These are phyloP conservation scores for Bisporella sp. DNA, from an alignment of 2,329 filamentous ascomycete genomes.

Conservation along the genomic window DNA sequence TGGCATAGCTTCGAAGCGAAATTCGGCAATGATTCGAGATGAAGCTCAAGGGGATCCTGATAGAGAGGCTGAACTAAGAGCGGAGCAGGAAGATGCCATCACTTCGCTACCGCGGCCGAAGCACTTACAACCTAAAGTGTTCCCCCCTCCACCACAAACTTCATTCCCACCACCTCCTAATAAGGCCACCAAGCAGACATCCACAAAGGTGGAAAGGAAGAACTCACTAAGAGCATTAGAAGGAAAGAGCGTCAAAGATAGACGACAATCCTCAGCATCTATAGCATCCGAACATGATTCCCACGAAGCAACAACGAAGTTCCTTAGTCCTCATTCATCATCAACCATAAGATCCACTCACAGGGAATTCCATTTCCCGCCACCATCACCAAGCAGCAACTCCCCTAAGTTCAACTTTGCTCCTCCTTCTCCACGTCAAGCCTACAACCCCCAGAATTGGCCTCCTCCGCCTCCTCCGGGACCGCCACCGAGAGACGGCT, in stretches of 20 bases:
- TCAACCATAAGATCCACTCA: neutral
- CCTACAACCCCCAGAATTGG: constrained; percentile 22
- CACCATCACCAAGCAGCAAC: constrained; percentile 38
- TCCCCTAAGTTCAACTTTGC: constrained; percentile 54
- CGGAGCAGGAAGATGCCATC: constrained; percentile 78
- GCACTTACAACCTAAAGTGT: constrained; percentile 49
- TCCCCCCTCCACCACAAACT: constrained; percentile 20
- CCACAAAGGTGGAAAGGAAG: constrained; percentile 17
- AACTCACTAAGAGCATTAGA: constrained; percentile 42
- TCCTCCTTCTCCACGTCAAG: constrained; percentile 37
- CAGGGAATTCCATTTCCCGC: constrained; percentile 51
- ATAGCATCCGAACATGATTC: constrained; percentile 28
- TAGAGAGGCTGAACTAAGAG: constrained; percentile 71
- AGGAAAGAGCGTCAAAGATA: constrained; percentile 30
- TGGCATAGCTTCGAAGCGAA: constrained; percentile 78
- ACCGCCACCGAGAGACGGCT: constrained; percentile 15
- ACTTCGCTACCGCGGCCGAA: constrained; percentile 69
- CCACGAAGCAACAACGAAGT: constrained; percentile 33
- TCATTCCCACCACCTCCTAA: constrained; percentile 25
- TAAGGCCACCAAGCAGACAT: constrained; percentile 7
- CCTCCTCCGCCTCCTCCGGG: constrained; percentile 18
- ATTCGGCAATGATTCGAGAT: constrained; percentile 74
- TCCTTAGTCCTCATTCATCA: constrained; percentile 18
- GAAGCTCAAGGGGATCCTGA: constrained; percentile 74
- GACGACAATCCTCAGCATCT: constrained; percentile 1